Evolutionary conservation across 257 asterid species (phyloP).

Genomic region (Handroanthus guayacan): DNA sequence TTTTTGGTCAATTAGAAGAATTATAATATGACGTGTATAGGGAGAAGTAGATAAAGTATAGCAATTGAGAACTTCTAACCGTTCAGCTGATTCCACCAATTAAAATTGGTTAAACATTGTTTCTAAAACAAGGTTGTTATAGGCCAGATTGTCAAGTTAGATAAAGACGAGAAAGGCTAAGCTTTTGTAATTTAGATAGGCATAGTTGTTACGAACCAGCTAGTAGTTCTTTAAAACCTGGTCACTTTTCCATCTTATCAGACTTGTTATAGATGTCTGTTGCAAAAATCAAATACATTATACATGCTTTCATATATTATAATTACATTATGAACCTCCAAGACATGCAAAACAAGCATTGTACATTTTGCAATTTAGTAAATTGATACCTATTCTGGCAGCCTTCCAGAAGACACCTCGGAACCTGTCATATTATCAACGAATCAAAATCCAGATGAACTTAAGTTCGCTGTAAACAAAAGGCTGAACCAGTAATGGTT

Average conservation of each 20-base stretch:
- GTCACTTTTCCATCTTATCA: neutral
- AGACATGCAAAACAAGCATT: slow-evolving; percentile 7
- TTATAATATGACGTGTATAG: neutral
- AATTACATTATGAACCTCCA: slow-evolving; percentile 24
- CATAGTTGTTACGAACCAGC: neutral
- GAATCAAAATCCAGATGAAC: slow-evolving; percentile 33
- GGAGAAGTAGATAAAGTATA: slow-evolving; percentile 2
- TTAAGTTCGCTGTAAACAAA: neutral
- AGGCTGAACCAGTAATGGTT: neutral
- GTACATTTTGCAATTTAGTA: slow-evolving; percentile 27
- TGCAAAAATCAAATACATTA: neutral
- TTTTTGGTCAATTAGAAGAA: neutral
- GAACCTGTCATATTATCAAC: slow-evolving; percentile 50
- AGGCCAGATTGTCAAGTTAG: neutral
- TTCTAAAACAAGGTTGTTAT: neutral
- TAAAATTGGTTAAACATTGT: neutral
- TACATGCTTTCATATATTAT: slow-evolving; percentile 10
- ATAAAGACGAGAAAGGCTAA: neutral
- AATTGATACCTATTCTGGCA: slow-evolving; percentile 61
- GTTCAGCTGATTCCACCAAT: neutral
- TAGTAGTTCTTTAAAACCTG: neutral
- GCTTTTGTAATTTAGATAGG: slow-evolving; percentile 9
- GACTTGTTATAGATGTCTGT: neutral
- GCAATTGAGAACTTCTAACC: slow-evolving; percentile 4
- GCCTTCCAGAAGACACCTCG: slow-evolving; percentile 72